Base-by-base conservation (phyloP, 1,284 basidiomycete species). In the Bjerkandera adusta region DNA sequence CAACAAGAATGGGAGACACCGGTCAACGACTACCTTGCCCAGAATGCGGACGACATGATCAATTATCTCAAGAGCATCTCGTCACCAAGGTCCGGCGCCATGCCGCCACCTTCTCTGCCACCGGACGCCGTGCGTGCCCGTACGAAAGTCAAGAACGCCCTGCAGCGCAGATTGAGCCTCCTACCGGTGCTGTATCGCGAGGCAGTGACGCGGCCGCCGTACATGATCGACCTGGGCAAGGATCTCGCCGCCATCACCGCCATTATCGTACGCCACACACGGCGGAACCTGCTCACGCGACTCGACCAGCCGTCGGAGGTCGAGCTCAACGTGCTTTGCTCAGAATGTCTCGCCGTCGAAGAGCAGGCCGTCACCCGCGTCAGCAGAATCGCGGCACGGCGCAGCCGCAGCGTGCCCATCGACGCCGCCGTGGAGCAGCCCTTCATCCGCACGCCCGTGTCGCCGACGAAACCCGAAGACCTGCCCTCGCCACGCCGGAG, bases 1-100 rank as follows among this genome's bases (percentile, higher is more conserved):
- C 81, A 83, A 56, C 85, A 85, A 61, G 86, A 89, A 62, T 76
- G 81, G 26, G 83, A 80, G 54, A 88, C 88, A 85, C 72, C 75
- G 27, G 70, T 89, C 39, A 81, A 81, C 59, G 75, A 77, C 45
- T 87, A 89, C 62, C 67, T 87, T 13, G 68, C 68, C 32, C 73
- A 77, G 36, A 85, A 76, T 55, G 60, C 77, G 21, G 70, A 74
- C 5, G 75, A 73, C 22, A 91, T 91, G 89, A 70, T 81, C 39
- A 83, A 89, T 51, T 91, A 91, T 57, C 77, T 91, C 53, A 58
- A 72, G 16, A 72, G 77, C 26, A 79, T 91, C 11, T 91, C 88
- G 3, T 82, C 79, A 0, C 76, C 78, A 5, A 60, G 65, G 16
- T 55, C 66, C 12, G 74, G 76, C 2, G 29, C 50, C 53, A 26